Evolutionary conservation across 352 stramenopile species (phyloP), one percentile per base, ranked within the genome.

Genomic region (Phytophthora pseudosyringae): DNA sequence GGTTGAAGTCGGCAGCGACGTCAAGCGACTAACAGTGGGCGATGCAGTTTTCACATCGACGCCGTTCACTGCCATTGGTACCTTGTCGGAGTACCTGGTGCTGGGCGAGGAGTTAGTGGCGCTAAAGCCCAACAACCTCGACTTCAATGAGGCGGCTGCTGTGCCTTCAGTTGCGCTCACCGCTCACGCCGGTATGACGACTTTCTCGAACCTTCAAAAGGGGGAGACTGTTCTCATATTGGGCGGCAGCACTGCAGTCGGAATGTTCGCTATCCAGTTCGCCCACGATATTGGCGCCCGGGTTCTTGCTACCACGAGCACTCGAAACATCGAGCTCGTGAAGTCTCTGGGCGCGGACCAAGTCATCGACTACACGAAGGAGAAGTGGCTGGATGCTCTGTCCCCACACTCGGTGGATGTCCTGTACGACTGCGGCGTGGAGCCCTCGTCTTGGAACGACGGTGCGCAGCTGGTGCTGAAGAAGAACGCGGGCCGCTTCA

Each of bases 361-460:
- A 39, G 63, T 90, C 31, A 70, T 92, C 13, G 79, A 89, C 45
- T 90, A 90, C 64, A 82, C 72, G 0, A 69, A 80, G 50, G 56
- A 73, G 13, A 69, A 67, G 28, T 65, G 62, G 70, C n/a, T 10
- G 38, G 43, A 71, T 18, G 62, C 59, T 69, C n/a, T 74, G 62
- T 21, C 67, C 41, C 51, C 59, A 4, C 63, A 69, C 39, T 76
- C 63, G 18, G 41, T 69, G 5, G 63, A 72, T n/a, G 38, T 58
- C 18, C 21, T 75, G 21, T 69, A 69, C 50, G 54, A 69, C 45
- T 72, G 57, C 32, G 62, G 57, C 11, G 33, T 71, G 1, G 69
- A 71, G 45, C 44, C 44, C 5, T 13, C 47, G 28, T 18, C 60
- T 13, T 76, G 69, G 64, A 73, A 76, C 59, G 44, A 60, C 40